Base-by-base conservation (phyloP, 2,329 filamentous ascomycete species). In the Didymella arachidicola region DNA sequence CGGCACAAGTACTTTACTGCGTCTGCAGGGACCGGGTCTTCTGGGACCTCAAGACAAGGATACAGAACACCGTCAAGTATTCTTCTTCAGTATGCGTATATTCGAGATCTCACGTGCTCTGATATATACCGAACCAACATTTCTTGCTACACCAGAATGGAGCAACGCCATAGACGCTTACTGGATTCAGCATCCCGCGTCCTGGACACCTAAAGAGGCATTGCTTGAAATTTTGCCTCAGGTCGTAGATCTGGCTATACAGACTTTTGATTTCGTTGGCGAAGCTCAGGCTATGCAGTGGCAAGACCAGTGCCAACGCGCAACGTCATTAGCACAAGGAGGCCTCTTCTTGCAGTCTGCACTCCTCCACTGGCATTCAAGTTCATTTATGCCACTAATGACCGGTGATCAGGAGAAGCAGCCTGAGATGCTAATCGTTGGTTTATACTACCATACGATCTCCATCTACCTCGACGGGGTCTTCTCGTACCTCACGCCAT, bases 391-490 rank as follows among this genome's bases (percentile, higher is more conserved):
- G 12, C 30, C 30, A 16, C 2, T 16, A 2, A 14, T 12, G 12
- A 12, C 16, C 29, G 6, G 32, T 2, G 7, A 22, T 7, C 45
- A 18, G 16, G 8, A 22, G 8, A 46, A 19, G 2, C 61, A 67
- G 38, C 16, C 38, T 1, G 70, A 72, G n/a, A 42, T 61, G n/a
- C 39, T 62, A 7, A 42, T 69, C 6, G 64, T 43, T 0, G 54
- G 59, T 14, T 34, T 57, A 11, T 72, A 72, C 46, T 72, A 72
- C 25, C 53, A 71, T 48, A 67, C 70, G 0, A 61, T 66, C 11
- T 71, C 58, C n/a, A 71, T 72, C 45, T 72, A 70, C 11, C 67
- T 71, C 6, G 71, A 69, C 2, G 70, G 70, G 1, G 67, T 66
- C 1, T 72, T 65, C 29, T 70, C 71, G 22, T 73, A 73, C 34